phyloP scores from a whole-genome alignment of 352 stramenopile species.

The Pythium vanterpoolii region DNA sequence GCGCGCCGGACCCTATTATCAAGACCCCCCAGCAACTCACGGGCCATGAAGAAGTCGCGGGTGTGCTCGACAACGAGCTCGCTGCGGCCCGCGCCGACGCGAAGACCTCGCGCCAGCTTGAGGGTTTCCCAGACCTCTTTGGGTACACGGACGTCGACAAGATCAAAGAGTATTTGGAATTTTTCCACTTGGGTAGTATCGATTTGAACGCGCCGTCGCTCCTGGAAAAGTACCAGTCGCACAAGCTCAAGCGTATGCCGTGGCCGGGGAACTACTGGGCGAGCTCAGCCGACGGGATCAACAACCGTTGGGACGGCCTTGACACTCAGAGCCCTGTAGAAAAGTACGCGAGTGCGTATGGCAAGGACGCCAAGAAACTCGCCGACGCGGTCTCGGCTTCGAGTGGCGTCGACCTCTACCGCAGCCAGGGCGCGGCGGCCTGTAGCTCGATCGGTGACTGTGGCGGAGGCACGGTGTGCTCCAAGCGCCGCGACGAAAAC shows the following conservation, averaged over 20 bases:
- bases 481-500: conserved; percentile 9
- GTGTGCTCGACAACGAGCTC: conserved; percentile 3
- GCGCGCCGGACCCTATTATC: conserved; percentile 12
- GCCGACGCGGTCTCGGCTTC: conserved; percentile 18
- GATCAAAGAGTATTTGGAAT: conserved; percentile 12
- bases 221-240: conserved; percentile 2
- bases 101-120: conserved; percentile 3
- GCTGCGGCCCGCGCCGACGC: not conserved
- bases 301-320: conserved; percentile 38
- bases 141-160: conserved; percentile 14
- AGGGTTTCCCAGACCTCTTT: conserved; percentile 10
- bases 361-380: conserved; percentile 24
- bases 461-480: conserved; percentile 3
- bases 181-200: not conserved
- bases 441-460: conserved; percentile 18
- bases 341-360: conserved; percentile 28
- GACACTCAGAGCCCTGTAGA: conserved; percentile 22
- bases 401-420: conserved; percentile 19
- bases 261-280: conserved; percentile 73
- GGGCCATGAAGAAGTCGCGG: conserved; percentile 8
- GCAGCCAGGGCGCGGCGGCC: not conserved
- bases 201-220: conserved; percentile 2
- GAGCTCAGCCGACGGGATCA: conserved; percentile 60
- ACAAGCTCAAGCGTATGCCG: not conserved
- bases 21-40: conserved; percentile 6